Evolutionary conservation across 495 filamentous ascomycete species (phyloP).

Genomic region (Talaromyces proteolyticus): DNA sequence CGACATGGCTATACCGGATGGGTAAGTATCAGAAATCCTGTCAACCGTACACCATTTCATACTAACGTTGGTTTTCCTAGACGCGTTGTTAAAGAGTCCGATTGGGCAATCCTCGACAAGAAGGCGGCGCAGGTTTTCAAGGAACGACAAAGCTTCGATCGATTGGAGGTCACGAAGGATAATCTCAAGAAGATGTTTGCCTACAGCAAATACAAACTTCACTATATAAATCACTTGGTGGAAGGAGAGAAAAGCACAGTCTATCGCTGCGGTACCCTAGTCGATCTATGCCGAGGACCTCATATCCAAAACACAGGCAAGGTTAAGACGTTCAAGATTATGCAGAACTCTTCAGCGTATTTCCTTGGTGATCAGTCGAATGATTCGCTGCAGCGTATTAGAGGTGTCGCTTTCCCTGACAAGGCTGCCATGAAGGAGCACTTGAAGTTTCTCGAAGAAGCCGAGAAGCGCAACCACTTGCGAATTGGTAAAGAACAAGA

Average conservation of each 20-base stretch:
- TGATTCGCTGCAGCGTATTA: slow-evolving; percentile 91
- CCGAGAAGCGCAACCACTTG: slow-evolving; percentile 89
- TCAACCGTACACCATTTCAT: neutral
- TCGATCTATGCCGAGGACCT: slow-evolving; percentile 74
- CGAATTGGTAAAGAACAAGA: slow-evolving; percentile 91
- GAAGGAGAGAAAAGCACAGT: slow-evolving; percentile 89
- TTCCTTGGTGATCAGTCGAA: slow-evolving; percentile 91
- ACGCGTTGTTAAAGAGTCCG: slow-evolving; percentile 62
- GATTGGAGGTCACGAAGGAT: slow-evolving; percentile 80
- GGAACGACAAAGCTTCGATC: slow-evolving; percentile 94
- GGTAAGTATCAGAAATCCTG: slow-evolving; percentile 25
- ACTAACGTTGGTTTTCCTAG: slow-evolving; percentile 12
- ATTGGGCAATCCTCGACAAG: slow-evolving; percentile 76
- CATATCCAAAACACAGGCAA: slow-evolving; percentile 90
- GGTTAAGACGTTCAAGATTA: slow-evolving; percentile 89
- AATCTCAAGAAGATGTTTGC: slow-evolving; percentile 93
- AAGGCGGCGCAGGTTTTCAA: slow-evolving; percentile 76
- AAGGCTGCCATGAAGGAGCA: slow-evolving; percentile 90
- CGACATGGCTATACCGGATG: slow-evolving; percentile 83
- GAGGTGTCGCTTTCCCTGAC: slow-evolving; percentile 94
- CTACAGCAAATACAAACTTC: slow-evolving; percentile 93
- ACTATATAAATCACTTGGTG: slow-evolving; percentile 92
- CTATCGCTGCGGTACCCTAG: slow-evolving; percentile 77
- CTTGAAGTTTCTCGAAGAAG: slow-evolving; percentile 90
- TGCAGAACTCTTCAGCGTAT: slow-evolving; percentile 94